Conservation (phyloP, 129 eudicot species). For the Artemisia annua region DNA sequence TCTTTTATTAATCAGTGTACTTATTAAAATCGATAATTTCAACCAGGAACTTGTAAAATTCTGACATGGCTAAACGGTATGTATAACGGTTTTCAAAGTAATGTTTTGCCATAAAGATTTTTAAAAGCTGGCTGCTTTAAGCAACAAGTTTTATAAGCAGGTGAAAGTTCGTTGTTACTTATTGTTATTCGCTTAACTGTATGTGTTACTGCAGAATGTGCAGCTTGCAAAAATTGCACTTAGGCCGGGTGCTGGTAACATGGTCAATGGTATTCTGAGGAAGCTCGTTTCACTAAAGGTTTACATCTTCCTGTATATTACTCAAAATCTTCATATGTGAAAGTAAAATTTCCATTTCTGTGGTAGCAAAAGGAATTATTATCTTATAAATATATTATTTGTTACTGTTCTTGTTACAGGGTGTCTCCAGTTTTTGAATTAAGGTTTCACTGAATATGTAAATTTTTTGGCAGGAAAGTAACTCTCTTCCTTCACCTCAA, state of each 20-base stretch:
- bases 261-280: slow-evolving; percentile 93
- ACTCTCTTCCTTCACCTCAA: slow-evolving; percentile 74
- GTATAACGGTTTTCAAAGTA: neutral
- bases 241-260: slow-evolving; percentile 97
- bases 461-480: slow-evolving; percentile 52
- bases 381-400: neutral
- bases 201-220: slow-evolving; percentile 64
- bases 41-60: neutral
- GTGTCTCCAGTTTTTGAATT: slow-evolving; percentile 8
- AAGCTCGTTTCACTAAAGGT: slow-evolving; percentile 85
- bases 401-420: neutral
- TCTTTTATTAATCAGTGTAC: neutral
- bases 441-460: slow-evolving; percentile 15
- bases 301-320: slow-evolving; percentile 5
- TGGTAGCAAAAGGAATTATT: neutral
- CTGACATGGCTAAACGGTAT: neutral
- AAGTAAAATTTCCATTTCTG: neutral
- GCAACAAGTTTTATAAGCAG: neutral
- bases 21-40: neutral
- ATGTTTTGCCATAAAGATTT: neutral
- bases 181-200: slow-evolving; percentile 6
- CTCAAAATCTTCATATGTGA: neutral
- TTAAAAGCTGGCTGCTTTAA: neutral
- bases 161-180: neutral
- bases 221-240: slow-evolving; percentile 89